These are phyloP conservation scores for Rubroshorea leprosula DNA, from an alignment of 345 rosid genomes.

Conservation along the genomic window DNA sequence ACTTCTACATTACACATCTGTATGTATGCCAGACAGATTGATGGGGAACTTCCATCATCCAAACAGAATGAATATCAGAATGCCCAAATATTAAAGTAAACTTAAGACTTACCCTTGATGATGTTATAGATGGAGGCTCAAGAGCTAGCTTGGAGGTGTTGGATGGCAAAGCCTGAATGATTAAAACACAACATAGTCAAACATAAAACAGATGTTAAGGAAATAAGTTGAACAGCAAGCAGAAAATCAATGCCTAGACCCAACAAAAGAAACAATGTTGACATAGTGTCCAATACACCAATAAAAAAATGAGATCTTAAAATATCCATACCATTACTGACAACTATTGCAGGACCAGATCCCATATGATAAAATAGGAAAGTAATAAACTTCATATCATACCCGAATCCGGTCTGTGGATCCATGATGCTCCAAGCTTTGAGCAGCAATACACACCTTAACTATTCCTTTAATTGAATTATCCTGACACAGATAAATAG, in stretches of 20 bases:
- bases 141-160: constrained; percentile 25
- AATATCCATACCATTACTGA: background rate
- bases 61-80: background rate
- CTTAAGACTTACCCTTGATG: constrained; percentile 35
- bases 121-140: constrained; percentile 36
- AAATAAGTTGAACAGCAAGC: too few relatives aligned
- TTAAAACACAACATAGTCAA: constrained; percentile 5
- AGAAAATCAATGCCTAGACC: too few relatives aligned
- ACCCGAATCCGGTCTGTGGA: constrained; percentile 40
- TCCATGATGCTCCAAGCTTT: constrained; percentile 27
- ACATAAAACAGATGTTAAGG: too few relatives aligned
- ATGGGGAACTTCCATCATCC: background rate
- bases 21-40: background rate
- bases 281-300: too few relatives aligned
- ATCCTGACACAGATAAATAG: constrained; percentile 21
- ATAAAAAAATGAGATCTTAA: too few relatives aligned
- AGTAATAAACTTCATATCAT: constrained; percentile 7
- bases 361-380: background rate
- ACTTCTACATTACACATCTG: background rate
- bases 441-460: constrained; percentile 33
- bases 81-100: background rate
- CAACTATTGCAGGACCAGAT: background rate
- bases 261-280: too few relatives aligned
- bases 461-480: constrained; percentile 37
- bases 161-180: constrained; percentile 36